Base-by-base conservation (phyloP, 2,329 filamentous ascomycete species). In the Exophiala bonariae region DNA sequence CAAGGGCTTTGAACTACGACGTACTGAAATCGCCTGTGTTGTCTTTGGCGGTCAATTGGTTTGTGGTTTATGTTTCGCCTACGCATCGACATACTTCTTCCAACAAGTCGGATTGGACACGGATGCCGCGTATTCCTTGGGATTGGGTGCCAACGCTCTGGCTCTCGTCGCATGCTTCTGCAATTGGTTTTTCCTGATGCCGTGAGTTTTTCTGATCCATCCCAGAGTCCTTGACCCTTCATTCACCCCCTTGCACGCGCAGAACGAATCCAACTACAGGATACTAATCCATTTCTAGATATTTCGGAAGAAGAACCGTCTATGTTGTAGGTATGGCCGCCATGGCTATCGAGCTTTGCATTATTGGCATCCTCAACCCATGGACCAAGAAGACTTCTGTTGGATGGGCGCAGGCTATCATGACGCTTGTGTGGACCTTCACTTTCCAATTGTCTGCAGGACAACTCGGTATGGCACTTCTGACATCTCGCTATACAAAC, bases 241-340 rank as follows among this genome's bases (percentile, higher is more conserved):
- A n/a, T n/a, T n/a, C n/a, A n/a, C n/a, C n/a, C n/a, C n/a, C n/a
- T n/a, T n/a, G n/a, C n/a, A n/a, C n/a, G n/a, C n/a, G n/a, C n/a
- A n/a, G n/a, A n/a, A n/a, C n/a, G n/a, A n/a, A n/a, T n/a, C 23
- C 23, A 26, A 26, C 23, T 26, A 6, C 6, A 26, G 11, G 23
- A 26, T 26, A 26, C 23, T 26, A 26, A 26, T 11, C 11, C 23
- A 61, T 26, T 11, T 6, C 6, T 26, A 26, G 23, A 86, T 2
- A 86, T 2, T 70, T 91, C 41, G 89, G 89, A 39, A 86, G 89
- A 40, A 81, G 89, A 46, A 76, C 81, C 1, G 76, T 95, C 3
- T 93, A 89, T 61, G 70, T 92, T 8, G 85, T 81, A 56, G 88
- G 81, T 3, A 78, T 95, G 17, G 89, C 78, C 66, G 57, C 69